phyloP scores from a whole-genome alignment of 2,329 filamentous ascomycete species.

The Dothistroma septosporum region DNA sequence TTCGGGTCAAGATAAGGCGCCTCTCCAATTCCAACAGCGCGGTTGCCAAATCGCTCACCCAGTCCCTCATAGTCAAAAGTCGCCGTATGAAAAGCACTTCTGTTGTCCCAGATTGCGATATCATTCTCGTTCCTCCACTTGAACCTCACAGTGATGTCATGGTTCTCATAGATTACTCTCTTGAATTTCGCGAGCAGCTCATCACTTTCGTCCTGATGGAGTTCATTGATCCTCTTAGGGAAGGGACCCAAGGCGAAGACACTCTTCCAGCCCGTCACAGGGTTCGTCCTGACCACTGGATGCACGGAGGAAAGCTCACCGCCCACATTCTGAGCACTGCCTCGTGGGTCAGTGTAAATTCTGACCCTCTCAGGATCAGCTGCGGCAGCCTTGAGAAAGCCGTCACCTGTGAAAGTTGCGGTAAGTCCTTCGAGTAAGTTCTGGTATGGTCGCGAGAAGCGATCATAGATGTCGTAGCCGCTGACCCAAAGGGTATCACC shows the following conservation, averaged over 20 bases:
- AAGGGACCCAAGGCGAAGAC: conserved; percentile 58
- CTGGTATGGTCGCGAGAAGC: conserved; percentile 54
- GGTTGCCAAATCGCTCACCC: conserved; percentile 50
- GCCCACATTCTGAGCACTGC: conserved; percentile 26
- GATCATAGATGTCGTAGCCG: conserved; percentile 64
- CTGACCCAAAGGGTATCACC: conserved; percentile 62
- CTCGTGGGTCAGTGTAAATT: conserved; percentile 24
- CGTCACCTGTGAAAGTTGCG: conserved; percentile 43
- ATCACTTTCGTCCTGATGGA: conserved; percentile 34
- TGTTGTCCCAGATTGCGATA: conserved; percentile 62
- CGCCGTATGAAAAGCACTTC: conserved; percentile 56
- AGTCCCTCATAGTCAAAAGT: conserved; percentile 59
- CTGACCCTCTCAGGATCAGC: conserved; percentile 20
- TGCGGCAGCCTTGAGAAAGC: conserved; percentile 35
- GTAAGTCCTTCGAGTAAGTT: conserved; percentile 58
- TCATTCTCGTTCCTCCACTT: conserved; percentile 50
- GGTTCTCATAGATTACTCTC: conserved; percentile 44
- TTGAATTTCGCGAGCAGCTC: conserved; percentile 27
- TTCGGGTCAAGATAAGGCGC: conserved; percentile 52
- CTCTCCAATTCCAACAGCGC: conserved; percentile 55
- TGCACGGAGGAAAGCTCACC: conserved; percentile 31
- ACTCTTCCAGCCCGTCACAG: conserved; percentile 59
- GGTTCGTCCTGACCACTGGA: conserved; percentile 56
- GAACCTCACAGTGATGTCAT: conserved; percentile 50
- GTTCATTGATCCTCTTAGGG: conserved; percentile 52